phyloP scores from a whole-genome alignment of 1,284 basidiomycete species.

The Tilletia horrida region DNA sequence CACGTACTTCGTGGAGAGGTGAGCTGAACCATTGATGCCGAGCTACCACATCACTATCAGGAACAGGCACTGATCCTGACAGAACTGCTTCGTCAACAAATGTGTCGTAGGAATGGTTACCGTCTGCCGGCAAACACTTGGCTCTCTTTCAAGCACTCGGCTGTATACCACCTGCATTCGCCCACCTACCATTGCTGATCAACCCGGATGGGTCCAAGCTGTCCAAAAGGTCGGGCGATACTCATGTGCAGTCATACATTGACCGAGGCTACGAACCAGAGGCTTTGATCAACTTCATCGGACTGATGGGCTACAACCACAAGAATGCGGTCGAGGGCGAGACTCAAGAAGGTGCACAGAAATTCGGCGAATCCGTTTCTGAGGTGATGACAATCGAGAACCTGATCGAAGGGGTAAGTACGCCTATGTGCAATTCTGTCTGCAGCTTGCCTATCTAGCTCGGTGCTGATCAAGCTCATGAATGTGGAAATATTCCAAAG shows the following conservation, averaged over 20 bases:
- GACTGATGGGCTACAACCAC: constrained; percentile 79
- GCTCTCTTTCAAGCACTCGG: constrained; percentile 79
- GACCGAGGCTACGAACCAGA: constrained; percentile 83
- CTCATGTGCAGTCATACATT: constrained; percentile 78
- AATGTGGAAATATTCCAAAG: not conserved
- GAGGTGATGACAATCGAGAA: constrained; percentile 45
- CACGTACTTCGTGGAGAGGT: constrained; percentile 88
- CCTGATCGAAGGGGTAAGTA: constrained; percentile 29
- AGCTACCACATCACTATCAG: not conserved
- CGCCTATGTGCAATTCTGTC: not conserved
- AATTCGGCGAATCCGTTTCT: not conserved
- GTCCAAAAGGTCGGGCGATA: constrained; percentile 87
- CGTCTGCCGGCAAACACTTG: constrained; percentile 87
- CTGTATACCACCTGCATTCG: constrained; percentile 73
- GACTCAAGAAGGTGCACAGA: not conserved
- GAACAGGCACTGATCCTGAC: not conserved
- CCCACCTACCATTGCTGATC: constrained; percentile 83
- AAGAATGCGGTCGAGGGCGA: constrained; percentile 14
- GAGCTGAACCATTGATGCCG: not conserved
- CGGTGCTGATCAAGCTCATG: constrained; percentile 13
- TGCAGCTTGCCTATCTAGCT: no score
- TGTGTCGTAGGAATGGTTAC: constrained; percentile 86
- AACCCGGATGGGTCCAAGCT: constrained; percentile 91
- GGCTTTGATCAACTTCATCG: constrained; percentile 88
- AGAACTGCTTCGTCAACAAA: not conserved